These are phyloP conservation scores for Colletotrichum lindemuthianum DNA, from an alignment of 2,329 filamentous ascomycete species.

Conservation along the genomic window DNA sequence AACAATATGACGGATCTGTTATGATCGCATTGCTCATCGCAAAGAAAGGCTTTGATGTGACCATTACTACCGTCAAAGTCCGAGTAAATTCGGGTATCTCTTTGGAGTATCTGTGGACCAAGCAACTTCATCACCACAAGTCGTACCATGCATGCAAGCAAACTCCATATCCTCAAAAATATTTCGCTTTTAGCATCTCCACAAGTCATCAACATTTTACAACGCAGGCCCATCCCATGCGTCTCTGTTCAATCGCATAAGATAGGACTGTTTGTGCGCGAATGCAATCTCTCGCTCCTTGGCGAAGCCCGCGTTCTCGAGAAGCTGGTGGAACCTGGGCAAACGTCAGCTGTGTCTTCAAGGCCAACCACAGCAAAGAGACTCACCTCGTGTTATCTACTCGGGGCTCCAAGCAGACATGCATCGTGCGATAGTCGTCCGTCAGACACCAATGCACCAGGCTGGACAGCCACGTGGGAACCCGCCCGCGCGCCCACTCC, in stretches of 20 bases:
- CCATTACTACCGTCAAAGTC: too few relatives aligned
- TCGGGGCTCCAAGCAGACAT: conserved; percentile 86
- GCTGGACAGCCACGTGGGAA: conserved; percentile 84
- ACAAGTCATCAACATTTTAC: conserved; percentile 43
- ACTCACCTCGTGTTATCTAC: conserved; percentile 89
- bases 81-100: too few relatives aligned
- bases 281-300: conserved; percentile 89
- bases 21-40: too few relatives aligned
- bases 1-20: too few relatives aligned
- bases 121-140: neutral
- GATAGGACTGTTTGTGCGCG: conserved; percentile 91
- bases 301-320: conserved; percentile 80
- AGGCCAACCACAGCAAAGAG: too few relatives aligned
- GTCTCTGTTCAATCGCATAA: conserved; percentile 83
- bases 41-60: too few relatives aligned
- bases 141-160: too few relatives aligned
- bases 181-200: too few relatives aligned
- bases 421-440: conserved; percentile 82
- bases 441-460: conserved; percentile 88
- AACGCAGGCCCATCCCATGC: conserved; percentile 78
- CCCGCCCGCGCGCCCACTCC: conserved; percentile 87
- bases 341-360: neutral
- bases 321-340: conserved; percentile 61
- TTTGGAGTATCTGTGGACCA: too few relatives aligned
- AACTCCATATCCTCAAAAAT: too few relatives aligned